These are phyloP conservation scores for Colletotrichum sp. DNA, from an alignment of 2,329 filamentous ascomycete genomes.

Conservation along the genomic window DNA sequence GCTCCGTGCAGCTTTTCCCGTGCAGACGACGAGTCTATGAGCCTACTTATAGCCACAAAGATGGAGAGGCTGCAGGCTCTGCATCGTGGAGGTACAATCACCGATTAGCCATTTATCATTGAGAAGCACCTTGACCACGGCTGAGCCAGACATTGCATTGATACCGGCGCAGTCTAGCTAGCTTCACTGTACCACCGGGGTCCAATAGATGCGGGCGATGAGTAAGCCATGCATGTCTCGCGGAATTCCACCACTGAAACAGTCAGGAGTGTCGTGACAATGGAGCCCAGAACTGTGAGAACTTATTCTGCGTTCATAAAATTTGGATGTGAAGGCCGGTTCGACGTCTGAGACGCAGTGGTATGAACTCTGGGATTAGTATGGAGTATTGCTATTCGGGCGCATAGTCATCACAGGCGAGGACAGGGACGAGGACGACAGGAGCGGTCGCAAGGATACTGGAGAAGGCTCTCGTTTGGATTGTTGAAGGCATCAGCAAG, in stretches of 20 bases:
- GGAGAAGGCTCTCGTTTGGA: not conserved
- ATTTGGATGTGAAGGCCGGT: not conserved
- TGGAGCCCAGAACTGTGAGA: not conserved
- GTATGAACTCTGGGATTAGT: not conserved
- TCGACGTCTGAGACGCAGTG: not conserved
- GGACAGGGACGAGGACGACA: not conserved
- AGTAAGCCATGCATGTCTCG: not conserved
- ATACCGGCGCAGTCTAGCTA: not conserved
- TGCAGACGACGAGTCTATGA: too few species aligned
- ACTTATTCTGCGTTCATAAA: not conserved
- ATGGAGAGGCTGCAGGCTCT: not conserved
- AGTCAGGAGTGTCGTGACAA: not conserved
- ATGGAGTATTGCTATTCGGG: not conserved
- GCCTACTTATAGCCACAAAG: not conserved
- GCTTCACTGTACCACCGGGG: not conserved
- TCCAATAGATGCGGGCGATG: not conserved
- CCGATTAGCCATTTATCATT: not conserved
- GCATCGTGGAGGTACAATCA: not conserved
- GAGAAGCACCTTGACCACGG: not conserved
- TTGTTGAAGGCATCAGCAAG: not conserved
- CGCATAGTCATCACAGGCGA: not conserved
- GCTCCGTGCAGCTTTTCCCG: not conserved
- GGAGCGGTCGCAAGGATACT: not conserved
- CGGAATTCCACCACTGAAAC: not conserved
- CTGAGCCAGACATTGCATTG: not conserved